Conservation (phyloP, 345 rosid genomes). For the Microthlaspi erraticum region DNA sequence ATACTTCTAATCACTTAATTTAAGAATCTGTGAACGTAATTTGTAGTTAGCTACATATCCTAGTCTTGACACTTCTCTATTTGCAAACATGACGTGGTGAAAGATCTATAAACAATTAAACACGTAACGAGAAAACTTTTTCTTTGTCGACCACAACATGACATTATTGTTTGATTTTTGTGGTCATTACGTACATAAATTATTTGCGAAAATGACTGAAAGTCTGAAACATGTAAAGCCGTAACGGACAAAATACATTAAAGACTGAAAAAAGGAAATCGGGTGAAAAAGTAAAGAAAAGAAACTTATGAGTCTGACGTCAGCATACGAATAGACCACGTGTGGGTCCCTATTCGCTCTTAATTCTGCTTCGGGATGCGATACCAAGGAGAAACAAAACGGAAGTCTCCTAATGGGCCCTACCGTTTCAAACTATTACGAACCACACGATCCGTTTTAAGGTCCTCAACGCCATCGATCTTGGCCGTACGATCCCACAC, state of each 20-base stretch:
- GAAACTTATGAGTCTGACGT: slow-evolving; percentile 32
- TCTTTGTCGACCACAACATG: neutral
- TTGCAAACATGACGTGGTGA: too few species aligned
- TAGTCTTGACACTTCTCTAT: too few species aligned
- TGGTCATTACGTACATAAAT: neutral
- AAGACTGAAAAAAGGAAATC: slow-evolving; percentile 19
- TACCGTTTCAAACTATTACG: neutral
- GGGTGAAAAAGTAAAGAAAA: slow-evolving; percentile 5
- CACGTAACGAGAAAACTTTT: too few species aligned
- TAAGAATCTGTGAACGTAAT: too few species aligned
- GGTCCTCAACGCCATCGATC: neutral
- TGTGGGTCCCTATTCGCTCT: slow-evolving; percentile 25
- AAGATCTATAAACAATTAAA: too few species aligned
- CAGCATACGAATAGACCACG: neutral
- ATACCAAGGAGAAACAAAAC: slow-evolving; percentile 31
- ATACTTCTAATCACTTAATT: too few species aligned
- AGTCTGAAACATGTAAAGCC: slow-evolving; percentile 23
- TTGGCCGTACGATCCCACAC: slow-evolving; percentile 34
- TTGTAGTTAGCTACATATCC: too few species aligned
- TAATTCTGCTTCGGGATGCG: slow-evolving; percentile 38
- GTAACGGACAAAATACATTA: slow-evolving; percentile 38
- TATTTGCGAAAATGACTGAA: slow-evolving; percentile 9
- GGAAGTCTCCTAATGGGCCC: slow-evolving; percentile 43
- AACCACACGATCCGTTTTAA: slow-evolving; percentile 31
- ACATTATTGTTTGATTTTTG: neutral